Evolutionary conservation across 768 basidiomycete genomes (phyloP).

Genomic region (Suillus paluster): DNA sequence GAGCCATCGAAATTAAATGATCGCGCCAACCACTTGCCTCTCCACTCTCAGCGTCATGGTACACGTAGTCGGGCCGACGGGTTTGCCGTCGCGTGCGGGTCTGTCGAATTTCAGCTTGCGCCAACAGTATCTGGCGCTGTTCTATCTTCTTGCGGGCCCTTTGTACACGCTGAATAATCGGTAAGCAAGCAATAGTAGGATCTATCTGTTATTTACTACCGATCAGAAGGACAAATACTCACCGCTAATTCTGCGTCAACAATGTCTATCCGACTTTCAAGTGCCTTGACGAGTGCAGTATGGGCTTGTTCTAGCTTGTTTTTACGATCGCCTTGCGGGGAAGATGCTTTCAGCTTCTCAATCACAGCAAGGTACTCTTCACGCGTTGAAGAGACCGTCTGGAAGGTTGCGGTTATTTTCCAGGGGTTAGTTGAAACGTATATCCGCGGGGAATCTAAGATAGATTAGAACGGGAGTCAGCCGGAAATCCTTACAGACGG

Average conservation of each 20-base stretch:
- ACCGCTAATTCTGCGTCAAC: slow-evolving; percentile 77
- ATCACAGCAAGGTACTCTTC: slow-evolving; percentile 74
- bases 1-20: slow-evolving; percentile 25
- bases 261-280: slow-evolving; percentile 66
- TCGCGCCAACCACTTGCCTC: slow-evolving; percentile 36
- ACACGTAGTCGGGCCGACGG: slow-evolving; percentile 81
- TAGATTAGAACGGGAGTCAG: slow-evolving; percentile 37
- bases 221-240: slow-evolving; percentile 40
- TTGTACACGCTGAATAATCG: slow-evolving; percentile 62
- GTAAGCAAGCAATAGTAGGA: slow-evolving; percentile 25
- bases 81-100: slow-evolving; percentile 79
- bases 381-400: slow-evolving; percentile 68
- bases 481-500: slow-evolving; percentile 37
- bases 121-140: slow-evolving; percentile 63
- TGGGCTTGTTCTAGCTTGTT: slow-evolving; percentile 67
- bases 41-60: slow-evolving; percentile 71
- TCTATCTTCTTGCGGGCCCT: slow-evolving; percentile 72
- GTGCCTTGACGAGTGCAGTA: slow-evolving; percentile 57
- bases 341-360: slow-evolving; percentile 57
- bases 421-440: slow-evolving; percentile 89
- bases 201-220: slow-evolving; percentile 17
- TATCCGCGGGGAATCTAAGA: slow-evolving; percentile 81
- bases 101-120: slow-evolving; percentile 78
- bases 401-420: slow-evolving; percentile 83
- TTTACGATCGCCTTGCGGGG: slow-evolving; percentile 53